Evolutionary conservation across 352 stramenopile genomes (phyloP).

Genomic region (Aphanomyces stellatus): DNA sequence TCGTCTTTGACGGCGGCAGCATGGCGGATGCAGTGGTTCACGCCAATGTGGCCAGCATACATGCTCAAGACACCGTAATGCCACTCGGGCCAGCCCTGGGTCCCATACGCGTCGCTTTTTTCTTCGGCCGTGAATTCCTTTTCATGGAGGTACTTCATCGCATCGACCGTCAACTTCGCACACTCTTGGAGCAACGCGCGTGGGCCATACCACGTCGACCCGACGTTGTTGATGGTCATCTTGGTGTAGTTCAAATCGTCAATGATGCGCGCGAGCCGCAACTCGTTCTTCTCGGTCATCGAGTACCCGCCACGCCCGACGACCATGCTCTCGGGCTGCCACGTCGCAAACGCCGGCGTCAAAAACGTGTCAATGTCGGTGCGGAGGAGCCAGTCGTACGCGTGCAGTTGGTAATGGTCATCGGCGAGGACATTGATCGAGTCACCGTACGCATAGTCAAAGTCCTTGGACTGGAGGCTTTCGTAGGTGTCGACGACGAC

Average conservation of each 20-base stretch:
- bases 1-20: too few species aligned
- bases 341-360: constrained; percentile 1
- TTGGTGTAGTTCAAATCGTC: neutral
- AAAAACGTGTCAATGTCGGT: constrained; percentile 3
- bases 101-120: neutral
- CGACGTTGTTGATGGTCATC: neutral
- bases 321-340: neutral
- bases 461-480: neutral
- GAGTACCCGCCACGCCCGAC: neutral
- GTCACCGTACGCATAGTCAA: neutral
- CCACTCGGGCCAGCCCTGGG: constrained; percentile 1
- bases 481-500: neutral
- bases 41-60: neutral
- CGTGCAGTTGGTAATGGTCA: neutral
- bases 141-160: neutral
- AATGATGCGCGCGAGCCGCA: neutral
- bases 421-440: neutral
- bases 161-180: neutral
- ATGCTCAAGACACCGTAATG: neutral
- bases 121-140: neutral
- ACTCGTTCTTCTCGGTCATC: neutral
- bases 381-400: constrained; percentile 2
- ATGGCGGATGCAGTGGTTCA: neutral
- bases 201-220: constrained; percentile 11
- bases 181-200: neutral